Conservation (phyloP, 169 alveolate genomes). For the Ichthyophthirius multifiliis region DNA sequence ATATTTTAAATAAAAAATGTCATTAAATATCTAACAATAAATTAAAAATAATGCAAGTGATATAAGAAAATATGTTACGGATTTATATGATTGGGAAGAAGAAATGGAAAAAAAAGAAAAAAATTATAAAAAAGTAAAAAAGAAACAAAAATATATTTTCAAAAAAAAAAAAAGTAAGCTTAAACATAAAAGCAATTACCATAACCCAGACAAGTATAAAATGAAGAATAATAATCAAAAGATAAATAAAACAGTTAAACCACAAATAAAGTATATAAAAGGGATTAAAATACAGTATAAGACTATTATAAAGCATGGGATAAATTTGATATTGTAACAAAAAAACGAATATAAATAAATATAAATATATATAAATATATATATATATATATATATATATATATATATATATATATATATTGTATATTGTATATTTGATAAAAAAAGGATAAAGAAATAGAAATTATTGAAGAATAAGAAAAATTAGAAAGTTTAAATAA, state of each 20-base stretch:
- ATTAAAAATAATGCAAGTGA: constrained; percentile 16
- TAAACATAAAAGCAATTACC: too few species aligned
- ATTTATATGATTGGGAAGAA: constrained; percentile 17
- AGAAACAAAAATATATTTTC: background rate
- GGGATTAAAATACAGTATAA: constrained; percentile 22
- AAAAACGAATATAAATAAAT: background rate
- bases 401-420: too few species aligned
- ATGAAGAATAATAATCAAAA: background rate
- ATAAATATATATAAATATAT: background rate
- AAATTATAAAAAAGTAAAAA: background rate
- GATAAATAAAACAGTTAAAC: background rate
- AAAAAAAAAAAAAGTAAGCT: too few species aligned
- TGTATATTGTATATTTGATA: too few species aligned
- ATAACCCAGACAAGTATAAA: background rate
- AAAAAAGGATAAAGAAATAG: background rate
- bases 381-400: background rate
- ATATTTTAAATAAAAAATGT: too few species aligned
- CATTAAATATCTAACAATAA: background rate
- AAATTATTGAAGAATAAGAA: background rate
- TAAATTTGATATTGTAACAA: constrained; percentile 16
- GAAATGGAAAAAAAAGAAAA: background rate
- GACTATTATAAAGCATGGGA: constrained; percentile 40
- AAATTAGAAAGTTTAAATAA: background rate
- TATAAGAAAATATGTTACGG: background rate
- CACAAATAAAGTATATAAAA: background rate